Evolutionary conservation across 2,329 filamentous ascomycete genomes (phyloP), one percentile per base, ranked within the genome.

Genomic region (Curvularia sp.): DNA sequence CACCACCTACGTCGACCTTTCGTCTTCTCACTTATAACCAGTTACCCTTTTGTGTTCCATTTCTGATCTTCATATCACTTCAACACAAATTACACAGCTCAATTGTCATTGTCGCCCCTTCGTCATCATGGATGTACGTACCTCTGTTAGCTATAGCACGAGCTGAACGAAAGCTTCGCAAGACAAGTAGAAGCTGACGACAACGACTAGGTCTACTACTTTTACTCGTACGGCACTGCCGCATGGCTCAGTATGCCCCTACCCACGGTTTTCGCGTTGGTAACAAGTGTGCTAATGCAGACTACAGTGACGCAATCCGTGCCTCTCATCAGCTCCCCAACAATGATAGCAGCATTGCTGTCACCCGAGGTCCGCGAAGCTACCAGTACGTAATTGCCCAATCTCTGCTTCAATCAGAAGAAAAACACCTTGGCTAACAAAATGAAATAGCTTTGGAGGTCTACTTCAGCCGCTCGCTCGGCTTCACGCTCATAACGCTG

Each of bases 401-500:
- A 27, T 0, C 12, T 39, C 32, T 1, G 12, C 18, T 30, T 21
- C 15, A 12, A 21, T 4, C n/a, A 3, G 27, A 47, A 19, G 6
- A 1, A 3, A 8, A 10, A 21, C 32, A 12, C 4, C 7, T 18
- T 12, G n/a, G 27, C 39, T 59, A 61, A 63, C 30, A 15, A 12
- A 0, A 6, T 2, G 41, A 43, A 48, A 15, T 64, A 86, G 87
- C 78, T 23, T 80, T 92, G 30, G 89, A 93, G 76, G 78, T 85
- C 55, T 94, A 94, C 82, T 88, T 93, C 74, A 87, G 87, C 50
- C 89, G 90, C 41, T 86, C 84, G 27, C 83, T 92, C 1, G 91
- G 89, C 62, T 80, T 93, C 55, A 80, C 87, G 28, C 83, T 92
- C 43, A 79, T 93, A 21, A 80, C 86, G 9, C 78, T 94, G 27